These are phyloP conservation scores for Globisporangium polare DNA, from an alignment of 352 stramenopile genomes.

Conservation along the genomic window DNA sequence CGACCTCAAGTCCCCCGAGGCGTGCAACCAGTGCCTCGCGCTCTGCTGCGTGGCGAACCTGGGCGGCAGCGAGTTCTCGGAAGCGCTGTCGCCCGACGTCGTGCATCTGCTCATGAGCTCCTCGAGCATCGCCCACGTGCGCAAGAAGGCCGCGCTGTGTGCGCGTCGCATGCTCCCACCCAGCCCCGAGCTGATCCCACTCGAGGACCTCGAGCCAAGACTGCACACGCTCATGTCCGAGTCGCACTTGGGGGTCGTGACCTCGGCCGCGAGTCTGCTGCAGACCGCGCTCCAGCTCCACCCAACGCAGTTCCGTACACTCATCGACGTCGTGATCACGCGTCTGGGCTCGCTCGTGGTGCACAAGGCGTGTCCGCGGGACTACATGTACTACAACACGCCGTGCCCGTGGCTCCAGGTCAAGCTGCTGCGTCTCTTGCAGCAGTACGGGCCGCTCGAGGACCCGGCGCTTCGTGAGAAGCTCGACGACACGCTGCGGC, in stretches of 20 bases:
- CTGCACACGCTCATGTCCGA: conserved; percentile 87
- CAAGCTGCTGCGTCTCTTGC: conserved; percentile 90
- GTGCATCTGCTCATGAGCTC: conserved; percentile 90
- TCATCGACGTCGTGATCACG: conserved; percentile 93
- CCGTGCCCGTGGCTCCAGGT: conserved; percentile 96
- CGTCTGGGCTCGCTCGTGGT: conserved; percentile 91
- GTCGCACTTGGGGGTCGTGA: conserved; percentile 93
- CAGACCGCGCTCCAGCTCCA: conserved; percentile 89
- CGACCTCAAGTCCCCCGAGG: conserved; percentile 90
- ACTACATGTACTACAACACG: conserved; percentile 98
- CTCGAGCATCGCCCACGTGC: conserved; percentile 90
- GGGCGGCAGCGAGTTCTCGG: conserved; percentile 92
- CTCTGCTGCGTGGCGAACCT: conserved; percentile 96
- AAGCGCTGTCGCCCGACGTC: conserved; percentile 93
- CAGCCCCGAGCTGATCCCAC: conserved; percentile 89
- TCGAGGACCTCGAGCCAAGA: conserved; percentile 68
- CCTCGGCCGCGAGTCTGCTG: conserved; percentile 89
- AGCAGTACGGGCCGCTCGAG: conserved; percentile 87
- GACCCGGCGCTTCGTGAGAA: conserved; percentile 43
- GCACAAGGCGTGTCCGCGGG: conserved; percentile 89
- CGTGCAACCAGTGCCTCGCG: conserved; percentile 91
- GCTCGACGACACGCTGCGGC: conserved; percentile 90
- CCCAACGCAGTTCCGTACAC: conserved; percentile 83
- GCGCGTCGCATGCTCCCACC: conserved; percentile 91
- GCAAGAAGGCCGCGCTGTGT: conserved; percentile 97